Base-by-base conservation (phyloP, 164 flowering plant species). In the Tetrastigma voinierianum region DNA sequence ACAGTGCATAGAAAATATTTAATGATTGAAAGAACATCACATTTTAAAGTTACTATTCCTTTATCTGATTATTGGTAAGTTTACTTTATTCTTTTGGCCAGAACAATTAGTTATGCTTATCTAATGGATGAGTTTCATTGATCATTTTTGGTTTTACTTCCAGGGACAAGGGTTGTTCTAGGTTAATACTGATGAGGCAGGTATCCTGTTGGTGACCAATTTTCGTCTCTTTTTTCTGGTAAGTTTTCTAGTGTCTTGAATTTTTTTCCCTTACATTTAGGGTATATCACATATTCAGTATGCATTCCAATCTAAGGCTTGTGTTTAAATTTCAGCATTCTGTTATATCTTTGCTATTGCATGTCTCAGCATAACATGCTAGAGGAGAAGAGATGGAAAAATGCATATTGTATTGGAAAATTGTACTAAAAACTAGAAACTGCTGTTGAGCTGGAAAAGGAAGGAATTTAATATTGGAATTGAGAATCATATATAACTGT, bases 211-310 rank as follows among this genome's bases (percentile, higher is more conserved):
- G 32, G 95, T 96, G 23, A 93, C 99, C 24, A 96, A 90, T 76
- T 93, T 82, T 64, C 99, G 99, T 69, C 80, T 96, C 67, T 85
- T 96, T 68, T 92, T 95, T 73, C 76, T 96, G 88, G 99, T 96
- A 75, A 84, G 96, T 76, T 24, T 57, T 69, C 13, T 59, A 49
- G 1, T 62, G 43, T 56, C 9, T 66, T 10, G 7, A 9, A 43
- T 59, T 20, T 51, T 14, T n/a, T 24, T 59, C 44, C 23, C 12
- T 25, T 5, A 15, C 8, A 49, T 49, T 49, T 49, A 49, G n/a
- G 52, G n/a, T 14, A n/a, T n/a, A n/a, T n/a, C n/a, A n/a, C n/a
- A n/a, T 14, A 17, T 49, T 49, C 4, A 49, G 15, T 49, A 5
- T 49, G n/a, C 18, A 5, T 49, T 49, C 2, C 52, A 49, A 14